Conservation (phyloP, 2,329 filamentous ascomycete genomes). For the Furcasterigmium furcatum region DNA sequence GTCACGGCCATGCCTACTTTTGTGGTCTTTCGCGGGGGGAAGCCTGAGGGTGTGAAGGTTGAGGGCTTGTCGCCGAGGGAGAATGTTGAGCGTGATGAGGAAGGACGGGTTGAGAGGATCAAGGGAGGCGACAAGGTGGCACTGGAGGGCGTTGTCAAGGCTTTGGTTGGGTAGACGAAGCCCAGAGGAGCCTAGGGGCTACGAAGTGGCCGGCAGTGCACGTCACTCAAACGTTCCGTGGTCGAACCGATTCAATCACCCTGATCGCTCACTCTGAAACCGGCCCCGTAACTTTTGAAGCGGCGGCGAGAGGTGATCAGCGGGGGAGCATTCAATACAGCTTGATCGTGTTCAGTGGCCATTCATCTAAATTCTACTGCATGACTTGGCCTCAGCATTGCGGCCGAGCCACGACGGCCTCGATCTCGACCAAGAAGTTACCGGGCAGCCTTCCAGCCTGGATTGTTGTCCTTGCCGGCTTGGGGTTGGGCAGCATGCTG, state of each 20-base stretch:
- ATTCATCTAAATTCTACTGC: too few species aligned
- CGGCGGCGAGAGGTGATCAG: too few species aligned
- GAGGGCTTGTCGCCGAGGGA: slow-evolving; percentile 14
- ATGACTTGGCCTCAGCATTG: slow-evolving; percentile 27
- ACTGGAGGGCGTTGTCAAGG: slow-evolving; percentile 20
- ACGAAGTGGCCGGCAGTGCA: too few species aligned
- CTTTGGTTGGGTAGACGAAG: slow-evolving; percentile 14
- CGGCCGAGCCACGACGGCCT: slow-evolving; percentile 7
- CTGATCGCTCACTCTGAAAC: too few species aligned
- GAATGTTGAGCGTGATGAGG: slow-evolving; percentile 17
- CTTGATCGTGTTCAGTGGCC: too few species aligned
- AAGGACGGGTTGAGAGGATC: slow-evolving; percentile 24
- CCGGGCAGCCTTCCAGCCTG: slow-evolving; percentile 13
- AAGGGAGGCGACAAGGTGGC: slow-evolving; percentile 23
- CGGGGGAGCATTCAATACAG: too few species aligned
- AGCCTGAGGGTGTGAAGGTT: slow-evolving; percentile 18
- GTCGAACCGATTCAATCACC: too few species aligned
- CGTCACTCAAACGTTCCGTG: too few species aligned
- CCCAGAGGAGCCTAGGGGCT: too few species aligned
- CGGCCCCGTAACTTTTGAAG: too few species aligned
- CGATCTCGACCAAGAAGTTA: slow-evolving; percentile 12
- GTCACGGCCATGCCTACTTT: slow-evolving; percentile 58
- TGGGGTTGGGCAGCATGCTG: slow-evolving; percentile 10
- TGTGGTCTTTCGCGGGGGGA: slow-evolving; percentile 54
- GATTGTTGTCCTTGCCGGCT: slow-evolving; percentile 11